Base-by-base conservation (phyloP, 2,329 filamentous ascomycete species). In the Sporothrix phasma region DNA sequence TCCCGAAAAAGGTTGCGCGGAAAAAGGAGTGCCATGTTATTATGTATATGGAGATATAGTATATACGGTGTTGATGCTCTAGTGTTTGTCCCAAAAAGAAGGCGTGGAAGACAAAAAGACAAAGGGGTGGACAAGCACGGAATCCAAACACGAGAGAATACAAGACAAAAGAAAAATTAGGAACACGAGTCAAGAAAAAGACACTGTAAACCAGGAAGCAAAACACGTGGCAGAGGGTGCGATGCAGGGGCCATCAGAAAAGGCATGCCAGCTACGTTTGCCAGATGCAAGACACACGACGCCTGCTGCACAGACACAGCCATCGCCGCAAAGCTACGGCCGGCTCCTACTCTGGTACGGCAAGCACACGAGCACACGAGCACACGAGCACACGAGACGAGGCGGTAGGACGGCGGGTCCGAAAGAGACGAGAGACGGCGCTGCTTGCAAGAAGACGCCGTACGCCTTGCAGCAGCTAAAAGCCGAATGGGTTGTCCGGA, bases 401-500 rank as follows among this genome's bases (percentile, higher is more conserved):
- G n/a, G n/a, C n/a, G n/a, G n/a, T n/a, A n/a, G n/a, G n/a, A n/a
- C n/a, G n/a, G n/a, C n/a, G n/a, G n/a, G n/a, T n/a, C n/a, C n/a
- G n/a, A n/a, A n/a, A n/a, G n/a, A n/a, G n/a, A n/a, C n/a, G n/a
- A n/a, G n/a, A n/a, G n/a, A n/a, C n/a, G n/a, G n/a, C n/a, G n/a
- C n/a, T 19, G 29, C 5, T n/a, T 7, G 13, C 17, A 15, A 19
- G 17, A 41, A 24, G 15, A 13, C 34, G 39, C 19, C 11, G 2
- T 17, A 13, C 34, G 39, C 19, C 11, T 5, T 17, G 43, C n/a
- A 37, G 17, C 39, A 17, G 46, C 68, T 66, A 72, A 39, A 73
- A 73, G 11, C 72, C 72, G 66, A 73, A 73, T 10, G 72, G 72
- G 64, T 73, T 73, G 46, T 72, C 68, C 26, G 72, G 71, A 2